phyloP scores from a whole-genome alignment of 1,284 basidiomycete species.

The Sporisorium graminicola region DNA sequence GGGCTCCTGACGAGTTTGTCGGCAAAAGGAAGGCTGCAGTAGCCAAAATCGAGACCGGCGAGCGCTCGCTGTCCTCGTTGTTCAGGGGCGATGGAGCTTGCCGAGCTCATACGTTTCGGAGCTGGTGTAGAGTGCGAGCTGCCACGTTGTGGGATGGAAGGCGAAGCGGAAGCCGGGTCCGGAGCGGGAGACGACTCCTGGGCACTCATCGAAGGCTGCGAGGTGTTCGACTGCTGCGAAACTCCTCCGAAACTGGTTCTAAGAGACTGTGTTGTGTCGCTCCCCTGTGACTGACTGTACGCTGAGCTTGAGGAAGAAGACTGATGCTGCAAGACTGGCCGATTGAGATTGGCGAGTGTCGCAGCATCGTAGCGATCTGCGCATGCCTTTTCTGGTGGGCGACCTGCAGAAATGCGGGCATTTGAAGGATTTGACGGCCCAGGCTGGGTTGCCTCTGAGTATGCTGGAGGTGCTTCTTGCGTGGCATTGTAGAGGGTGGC shows the following conservation, averaged over 20 bases:
- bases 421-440: slow-evolving; percentile 10
- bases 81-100: slow-evolving; percentile 12
- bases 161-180: slow-evolving; percentile 1
- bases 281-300: slow-evolving; percentile 10
- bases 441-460: slow-evolving; percentile 14
- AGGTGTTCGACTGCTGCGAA: background rate
- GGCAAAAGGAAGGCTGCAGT: slow-evolving; percentile 45
- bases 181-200: slow-evolving; percentile 5
- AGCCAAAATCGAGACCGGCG: slow-evolving; percentile 57
- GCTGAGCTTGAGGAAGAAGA: slow-evolving; percentile 31
- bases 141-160: slow-evolving; percentile 20
- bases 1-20: slow-evolving; percentile 29
- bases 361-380: slow-evolving; percentile 11
- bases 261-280: background rate
- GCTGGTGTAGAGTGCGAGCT: slow-evolving; percentile 20
- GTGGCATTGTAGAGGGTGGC: slow-evolving; percentile 1
- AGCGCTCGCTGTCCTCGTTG: slow-evolving; percentile 38
- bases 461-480: slow-evolving; percentile 31
- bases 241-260: slow-evolving; percentile 1
- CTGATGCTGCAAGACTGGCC: slow-evolving; percentile 23
- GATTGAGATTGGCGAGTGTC: slow-evolving; percentile 11
- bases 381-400: slow-evolving; percentile 8
- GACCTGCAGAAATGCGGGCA: background rate
- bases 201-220: slow-evolving; percentile 4
- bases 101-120: slow-evolving; percentile 18